Base-by-base conservation (phyloP, 179 eudicot species). In the Dionaea muscipula region DNA sequence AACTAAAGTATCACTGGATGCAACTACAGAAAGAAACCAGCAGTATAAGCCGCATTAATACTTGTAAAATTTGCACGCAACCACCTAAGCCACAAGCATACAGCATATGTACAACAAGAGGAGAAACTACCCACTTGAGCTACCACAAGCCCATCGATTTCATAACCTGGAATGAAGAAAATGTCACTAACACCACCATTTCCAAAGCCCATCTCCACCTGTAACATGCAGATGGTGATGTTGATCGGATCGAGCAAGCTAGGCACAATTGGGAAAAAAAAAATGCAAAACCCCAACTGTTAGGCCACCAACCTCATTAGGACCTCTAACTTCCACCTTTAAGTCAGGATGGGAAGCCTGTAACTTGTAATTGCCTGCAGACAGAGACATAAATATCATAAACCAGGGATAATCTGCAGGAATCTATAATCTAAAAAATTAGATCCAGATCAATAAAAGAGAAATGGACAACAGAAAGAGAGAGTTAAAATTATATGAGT, bases 141-240 rank as follows among this genome's bases (percentile, higher is more conserved):
- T 58, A 81, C 86, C 44, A 93, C 99, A 55, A 44, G 70, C 55
- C 99, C 99, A 56, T 72, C 78, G 56, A 93, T 78, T 60, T 85
- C 82, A 78, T 88, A 93, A 15, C 99, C 99, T 22, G 80, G 65
- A 62, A 81, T 88, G 69, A 78, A 82, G 77, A 93, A 93, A 61
- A 88, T 62, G 67, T 81, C 93, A 61, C 70, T 83, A 62, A 93
- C 73, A 48, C 74, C 70, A 56, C 72, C 70, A 65, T 93, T 88
- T 54, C 75, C 86, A 66, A 93, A 93, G 8, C 95, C 99, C 71
- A 93, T 51, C 66, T 93, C 94, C 53, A 93, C 89, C 99, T 93
- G 86, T 80, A 69, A 18, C 13, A 41, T 20, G 17, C 36, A 18
- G 6, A 7, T 15, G 20, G 35, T n/a, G 17, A 2, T 38, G 15